Base-by-base conservation (phyloP, 768 basidiomycete genomes). In the Pluteus cervinus region DNA sequence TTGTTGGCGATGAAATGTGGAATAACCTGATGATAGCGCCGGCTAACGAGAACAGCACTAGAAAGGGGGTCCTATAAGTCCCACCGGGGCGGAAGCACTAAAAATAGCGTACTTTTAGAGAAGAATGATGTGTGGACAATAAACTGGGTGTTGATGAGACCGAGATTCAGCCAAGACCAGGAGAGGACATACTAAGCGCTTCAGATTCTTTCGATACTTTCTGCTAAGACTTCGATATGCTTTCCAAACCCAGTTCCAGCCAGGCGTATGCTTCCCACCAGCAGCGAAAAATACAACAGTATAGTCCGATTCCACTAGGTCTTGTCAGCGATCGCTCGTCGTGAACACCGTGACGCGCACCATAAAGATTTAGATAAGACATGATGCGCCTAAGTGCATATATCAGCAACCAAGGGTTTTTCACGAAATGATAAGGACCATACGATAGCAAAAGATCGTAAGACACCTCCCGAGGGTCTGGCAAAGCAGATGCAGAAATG, bases 221-320 rank as follows among this genome's bases (percentile, higher is more conserved):
- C 84, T 68, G 53, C 71, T 86, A 30, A 85, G 63, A 50, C 81
- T 82, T 16, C 86, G 71, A 56, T 90, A 90, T 1, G 86, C 85
- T 51, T 86, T 89, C 88, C 88, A 91, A 7, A 92, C 73, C 89
- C 89, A 92, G 46, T 80, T 86, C 86, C 86, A 90, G 17, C 74
- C 72, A 4, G 89, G 89, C 2, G 77, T 73, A 59, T 89, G 67
- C 43, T 65, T 68, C 5, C 76, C 76, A 17, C 86, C 89, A 2
- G 88, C 83, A 18, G 88, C 86, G 45, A 92, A 85, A 59, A 90
- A 89, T 4, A 90, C 75, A 15, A 91, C 79, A 3, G 85, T 83
- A 49, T 92, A 92, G 60, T 92, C 89, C 20, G 85, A 81, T 55
- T 91, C 87, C 43, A 90, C 89, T 90, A 45, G 9, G 15, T 24